Percentiles rank a stretch among this genome's conserved stretches.
Evolutionary conservation across 2,329 filamentous ascomycete genomes (phyloP).

Genomic region (Epichloe bromicola): DNA sequence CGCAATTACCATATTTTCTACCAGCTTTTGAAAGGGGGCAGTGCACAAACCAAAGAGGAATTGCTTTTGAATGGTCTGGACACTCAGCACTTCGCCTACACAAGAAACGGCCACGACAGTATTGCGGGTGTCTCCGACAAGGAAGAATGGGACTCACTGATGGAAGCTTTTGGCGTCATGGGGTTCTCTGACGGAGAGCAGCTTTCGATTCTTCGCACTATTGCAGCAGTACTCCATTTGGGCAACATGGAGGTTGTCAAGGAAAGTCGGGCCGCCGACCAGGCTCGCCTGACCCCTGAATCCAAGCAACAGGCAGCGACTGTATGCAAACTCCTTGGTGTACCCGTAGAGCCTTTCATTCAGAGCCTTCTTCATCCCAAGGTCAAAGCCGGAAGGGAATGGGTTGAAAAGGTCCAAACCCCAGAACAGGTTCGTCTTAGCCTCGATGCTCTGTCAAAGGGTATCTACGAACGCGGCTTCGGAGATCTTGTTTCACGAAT

Average conservation of each 20-base stretch:
- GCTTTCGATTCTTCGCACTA: conserved; percentile 65
- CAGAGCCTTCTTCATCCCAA: conserved; percentile 82
- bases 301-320: conserved; percentile 62
- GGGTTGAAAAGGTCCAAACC: conserved; percentile 97
- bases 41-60: conserved; percentile 56
- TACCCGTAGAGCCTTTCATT: conserved; percentile 72
- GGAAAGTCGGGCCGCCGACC: conserved; percentile 81
- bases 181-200: conserved; percentile 82
- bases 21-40: conserved; percentile 83
- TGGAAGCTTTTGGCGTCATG: conserved; percentile 93
- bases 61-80: conserved; percentile 64
- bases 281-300: conserved; percentile 69
- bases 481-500: conserved; percentile 85
- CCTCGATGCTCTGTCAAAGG: conserved; percentile 85
- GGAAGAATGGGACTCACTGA: conserved; percentile 78
- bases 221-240: conserved; percentile 84
- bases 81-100: conserved; percentile 85
- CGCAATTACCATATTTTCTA: conserved; percentile 98
- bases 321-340: conserved; percentile 74
- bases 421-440: conserved; percentile 88
- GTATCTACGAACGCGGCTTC: conserved; percentile 94
- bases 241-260: conserved; percentile 85
- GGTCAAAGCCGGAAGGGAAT: conserved; percentile 91
- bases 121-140: conserved; percentile 82
- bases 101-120: conserved; percentile 76